phyloP scores from a whole-genome alignment of 2,329 filamentous ascomycete genomes.

The Cladosporium sp. region DNA sequence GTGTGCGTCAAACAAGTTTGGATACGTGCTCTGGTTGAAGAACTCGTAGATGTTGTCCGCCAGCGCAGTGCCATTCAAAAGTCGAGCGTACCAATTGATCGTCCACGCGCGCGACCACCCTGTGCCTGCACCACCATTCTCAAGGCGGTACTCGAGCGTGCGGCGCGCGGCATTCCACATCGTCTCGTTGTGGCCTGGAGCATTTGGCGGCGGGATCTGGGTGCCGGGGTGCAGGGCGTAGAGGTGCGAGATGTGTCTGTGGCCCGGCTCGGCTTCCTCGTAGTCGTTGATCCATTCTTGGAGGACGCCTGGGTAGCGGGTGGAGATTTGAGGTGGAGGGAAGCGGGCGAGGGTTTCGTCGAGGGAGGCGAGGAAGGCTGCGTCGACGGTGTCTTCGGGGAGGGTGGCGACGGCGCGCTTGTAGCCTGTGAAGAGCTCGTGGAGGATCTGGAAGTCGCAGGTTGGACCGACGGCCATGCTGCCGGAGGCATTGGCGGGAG shows the following conservation, averaged over 20 bases:
- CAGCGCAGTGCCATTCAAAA: slow-evolving; percentile 52
- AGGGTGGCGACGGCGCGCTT: slow-evolving; percentile 30
- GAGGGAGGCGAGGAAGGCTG: slow-evolving; percentile 42
- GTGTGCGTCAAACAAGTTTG: slow-evolving; percentile 38
- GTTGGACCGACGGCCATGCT: slow-evolving; percentile 55
- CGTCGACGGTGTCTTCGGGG: slow-evolving; percentile 31
- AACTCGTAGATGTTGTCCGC: slow-evolving; percentile 48
- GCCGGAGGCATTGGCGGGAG: slow-evolving; percentile 35
- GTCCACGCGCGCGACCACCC: slow-evolving; percentile 64
- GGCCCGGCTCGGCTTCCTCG: slow-evolving; percentile 48
- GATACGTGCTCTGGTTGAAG: slow-evolving; percentile 19
- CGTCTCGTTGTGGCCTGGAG: slow-evolving; percentile 48
- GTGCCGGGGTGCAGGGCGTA: slow-evolving; percentile 60
- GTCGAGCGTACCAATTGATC: slow-evolving; percentile 56
- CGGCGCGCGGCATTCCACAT: slow-evolving; percentile 51
- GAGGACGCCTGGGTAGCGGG: slow-evolving; percentile 46
- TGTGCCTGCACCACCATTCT: slow-evolving; percentile 54
- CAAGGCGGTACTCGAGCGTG: slow-evolving; percentile 49
- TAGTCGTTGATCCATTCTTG: slow-evolving; percentile 56
- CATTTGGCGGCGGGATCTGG: slow-evolving; percentile 48
- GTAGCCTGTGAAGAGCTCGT: slow-evolving; percentile 41
- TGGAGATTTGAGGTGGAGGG: slow-evolving; percentile 56
- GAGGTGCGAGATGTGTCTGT: slow-evolving; percentile 59
- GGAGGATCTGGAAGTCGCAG: slow-evolving; percentile 57
- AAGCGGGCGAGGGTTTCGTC: slow-evolving; percentile 43